Evolutionary conservation across 257 asterid genomes (phyloP), one percentile per base, ranked within the genome.

Genomic region (Capsicum pubescens): DNA sequence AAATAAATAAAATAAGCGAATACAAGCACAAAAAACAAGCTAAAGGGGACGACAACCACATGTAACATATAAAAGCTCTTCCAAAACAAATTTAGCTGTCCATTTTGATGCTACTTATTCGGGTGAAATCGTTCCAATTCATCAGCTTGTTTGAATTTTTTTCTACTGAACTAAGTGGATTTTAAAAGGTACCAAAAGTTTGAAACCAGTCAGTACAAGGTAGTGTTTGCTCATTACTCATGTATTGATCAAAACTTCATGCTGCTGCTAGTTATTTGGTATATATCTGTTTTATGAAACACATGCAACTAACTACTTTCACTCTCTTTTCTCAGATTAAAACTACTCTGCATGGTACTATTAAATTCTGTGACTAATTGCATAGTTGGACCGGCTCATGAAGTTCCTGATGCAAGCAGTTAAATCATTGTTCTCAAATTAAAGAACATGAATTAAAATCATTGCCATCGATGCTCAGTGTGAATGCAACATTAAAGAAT

Each of bases 11-110:
- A 7, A 39, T 9, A n/a, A 60, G 67, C 14, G 72, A 35, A 67
- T 7, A 67, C 74, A 67, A 67, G 74, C 32, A 26, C 32, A 26
- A 26, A 26, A 26, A 67, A 14, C 19, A 48, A 66, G 48, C 48
- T 13, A 66, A 66, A 32, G 72, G 72, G 71, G 46, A 66, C 74
- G 46, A 66, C 74, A 35, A 67, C 74, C 50, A 35, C 74, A 67
- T 67, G 19, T 6, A 35, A 14, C 21, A 67, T 67, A 35, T 35
- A 67, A 67, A 67, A 67, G 21, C 74, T 35, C 32, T 39, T 69
- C 13, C 26, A 42, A 69, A 69, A 69, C 55, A 69, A 69, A 39
- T 42, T 35, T 67, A 8, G 55, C 56, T 42, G 35, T 42, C 78
- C 78, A 69, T 42, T 69, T 42, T 69, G 78, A 42, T 69, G 78